phyloP scores from a whole-genome alignment of 2,329 filamentous ascomycete genomes.

The Fusarium dlaminii region DNA sequence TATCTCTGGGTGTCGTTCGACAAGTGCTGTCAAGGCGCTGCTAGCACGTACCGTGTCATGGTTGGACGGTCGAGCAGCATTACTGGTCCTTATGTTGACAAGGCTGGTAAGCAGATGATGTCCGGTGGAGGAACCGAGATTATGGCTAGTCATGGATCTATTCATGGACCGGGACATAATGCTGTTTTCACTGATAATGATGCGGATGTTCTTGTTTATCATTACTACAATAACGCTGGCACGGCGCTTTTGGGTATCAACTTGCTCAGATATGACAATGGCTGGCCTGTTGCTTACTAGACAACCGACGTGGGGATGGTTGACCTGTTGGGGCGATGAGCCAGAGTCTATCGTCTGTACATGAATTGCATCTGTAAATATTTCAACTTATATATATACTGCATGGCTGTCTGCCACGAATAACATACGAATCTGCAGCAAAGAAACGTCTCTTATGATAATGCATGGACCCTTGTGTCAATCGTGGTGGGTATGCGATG shows the following conservation, averaged over 20 bases:
- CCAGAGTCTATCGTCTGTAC: neutral
- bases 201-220: slow-evolving; percentile 46
- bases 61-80: slow-evolving; percentile 45
- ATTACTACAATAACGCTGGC: slow-evolving; percentile 43
- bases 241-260: slow-evolving; percentile 44
- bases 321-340: neutral
- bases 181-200: slow-evolving; percentile 46
- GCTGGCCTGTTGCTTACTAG: slow-evolving; percentile 46
- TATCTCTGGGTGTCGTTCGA: slow-evolving; percentile 49
- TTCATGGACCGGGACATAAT: slow-evolving; percentile 47
- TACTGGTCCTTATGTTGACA: slow-evolving; percentile 44
- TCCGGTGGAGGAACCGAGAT: slow-evolving; percentile 45
- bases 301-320: fast-evolving
- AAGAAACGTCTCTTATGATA: fast-evolving
- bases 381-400: neutral
- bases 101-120: slow-evolving; percentile 40
- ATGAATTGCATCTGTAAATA: slow-evolving; percentile 15
- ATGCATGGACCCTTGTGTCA: fast-evolving
- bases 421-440: neutral
- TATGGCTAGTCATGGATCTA: slow-evolving; percentile 41
- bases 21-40: slow-evolving; percentile 43
- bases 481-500: fast-evolving
- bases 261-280: slow-evolving; percentile 43
- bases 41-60: slow-evolving; percentile 47
- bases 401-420: neutral